These are phyloP conservation scores for Cordyceps militaris DNA, from an alignment of 2,329 filamentous ascomycete species.

Conservation along the genomic window DNA sequence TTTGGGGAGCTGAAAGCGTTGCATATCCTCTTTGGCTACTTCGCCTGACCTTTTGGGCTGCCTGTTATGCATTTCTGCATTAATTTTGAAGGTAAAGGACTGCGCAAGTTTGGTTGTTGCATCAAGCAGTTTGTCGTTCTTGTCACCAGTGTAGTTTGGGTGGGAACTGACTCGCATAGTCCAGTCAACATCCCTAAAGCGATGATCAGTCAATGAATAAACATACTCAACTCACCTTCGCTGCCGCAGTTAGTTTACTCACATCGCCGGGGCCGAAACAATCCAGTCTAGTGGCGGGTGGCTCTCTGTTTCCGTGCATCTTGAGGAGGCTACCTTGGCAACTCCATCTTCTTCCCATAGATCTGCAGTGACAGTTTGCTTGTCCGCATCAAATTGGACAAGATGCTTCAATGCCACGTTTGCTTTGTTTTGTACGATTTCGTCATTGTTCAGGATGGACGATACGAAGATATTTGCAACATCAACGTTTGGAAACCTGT, in stretches of 20 bases:
- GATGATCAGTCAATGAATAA: not conserved
- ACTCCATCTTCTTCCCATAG: not conserved
- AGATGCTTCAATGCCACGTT: not conserved
- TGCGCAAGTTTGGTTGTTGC: not conserved
- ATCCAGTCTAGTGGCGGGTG: slow-evolving; percentile 18
- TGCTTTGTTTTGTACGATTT: not conserved
- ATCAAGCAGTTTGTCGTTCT: not conserved
- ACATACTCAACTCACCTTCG: not conserved
- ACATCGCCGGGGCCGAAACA: slow-evolving; percentile 30
- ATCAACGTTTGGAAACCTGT: not conserved
- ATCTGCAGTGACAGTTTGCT: not conserved
- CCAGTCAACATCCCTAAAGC: slow-evolving; percentile 24
- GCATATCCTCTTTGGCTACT: not conserved
- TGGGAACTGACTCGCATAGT: slow-evolving; percentile 24
- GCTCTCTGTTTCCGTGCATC: not conserved
- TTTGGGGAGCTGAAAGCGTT: slow-evolving; percentile 3
- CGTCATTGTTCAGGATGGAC: not conserved
- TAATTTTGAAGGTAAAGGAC: not conserved
- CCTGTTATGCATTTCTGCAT: not conserved
- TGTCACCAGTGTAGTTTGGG: slow-evolving; percentile 1
- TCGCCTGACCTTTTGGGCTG: not conserved
- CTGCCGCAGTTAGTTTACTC: slow-evolving; percentile 11
- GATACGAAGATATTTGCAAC: not conserved
- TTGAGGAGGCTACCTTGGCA: not conserved
- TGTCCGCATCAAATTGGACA: not conserved